phyloP scores from a whole-genome alignment of 2,329 filamentous ascomycete species.

The Geosmithia putterillii region DNA sequence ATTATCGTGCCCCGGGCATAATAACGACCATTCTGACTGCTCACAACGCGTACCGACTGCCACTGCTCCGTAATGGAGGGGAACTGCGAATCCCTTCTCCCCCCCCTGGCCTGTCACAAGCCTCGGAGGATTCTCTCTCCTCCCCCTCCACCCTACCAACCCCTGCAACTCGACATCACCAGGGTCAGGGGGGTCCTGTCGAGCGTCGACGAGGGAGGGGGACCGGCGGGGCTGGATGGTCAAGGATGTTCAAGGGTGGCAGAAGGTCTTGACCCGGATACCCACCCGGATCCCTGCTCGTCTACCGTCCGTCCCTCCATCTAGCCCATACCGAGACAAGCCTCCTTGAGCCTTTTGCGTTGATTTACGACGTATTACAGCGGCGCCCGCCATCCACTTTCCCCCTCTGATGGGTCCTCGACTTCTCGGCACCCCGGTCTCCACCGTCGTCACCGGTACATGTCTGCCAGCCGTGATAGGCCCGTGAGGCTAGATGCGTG shows the following conservation, averaged over 20 bases:
- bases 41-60: too few relatives aligned
- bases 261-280: constrained; percentile 1
- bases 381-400: constrained; percentile 4
- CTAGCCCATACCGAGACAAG: constrained; percentile 6
- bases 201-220: background rate
- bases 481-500: background rate
- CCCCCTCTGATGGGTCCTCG: too few relatives aligned
- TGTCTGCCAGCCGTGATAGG: background rate
- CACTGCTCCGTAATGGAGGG: too few relatives aligned
- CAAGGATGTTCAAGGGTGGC: too few relatives aligned
- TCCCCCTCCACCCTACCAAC: constrained; percentile 1
- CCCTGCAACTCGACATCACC: constrained; percentile 1
- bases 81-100: too few relatives aligned
- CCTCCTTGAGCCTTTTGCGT: constrained; percentile 1
- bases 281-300: constrained; percentile 4
- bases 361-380: constrained; percentile 3
- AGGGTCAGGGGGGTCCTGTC: constrained; percentile 3
- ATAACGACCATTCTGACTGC: too few relatives aligned
- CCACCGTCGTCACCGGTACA: constrained; percentile 6
- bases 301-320: constrained; percentile 2
- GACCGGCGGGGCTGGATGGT: background rate
- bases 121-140: constrained; percentile 31
- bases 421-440: constrained; percentile 8
- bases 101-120: constrained; percentile 19
- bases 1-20: too few relatives aligned